phyloP scores from a whole-genome alignment of 2,329 filamentous ascomycete genomes.

The Monosporascus cannonballus region DNA sequence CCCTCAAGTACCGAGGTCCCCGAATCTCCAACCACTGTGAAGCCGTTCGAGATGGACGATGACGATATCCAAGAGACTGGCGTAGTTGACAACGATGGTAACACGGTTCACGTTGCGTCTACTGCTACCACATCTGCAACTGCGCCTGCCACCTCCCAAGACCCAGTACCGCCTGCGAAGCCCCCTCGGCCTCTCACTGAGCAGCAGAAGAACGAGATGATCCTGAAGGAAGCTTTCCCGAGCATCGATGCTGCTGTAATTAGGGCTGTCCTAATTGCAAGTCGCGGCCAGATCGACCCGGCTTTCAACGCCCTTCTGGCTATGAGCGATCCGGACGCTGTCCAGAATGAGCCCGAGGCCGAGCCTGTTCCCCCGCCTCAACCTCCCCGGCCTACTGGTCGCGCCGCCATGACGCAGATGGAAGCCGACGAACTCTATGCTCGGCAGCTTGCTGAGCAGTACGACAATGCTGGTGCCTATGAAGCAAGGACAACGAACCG shows the following conservation, averaged over 20 bases:
- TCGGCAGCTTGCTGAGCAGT: slow-evolving; percentile 88
- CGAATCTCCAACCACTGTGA: slow-evolving; percentile 61
- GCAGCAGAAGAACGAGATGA: slow-evolving; percentile 77
- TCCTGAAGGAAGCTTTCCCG: slow-evolving; percentile 90
- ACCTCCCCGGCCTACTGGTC: slow-evolving; percentile 67
- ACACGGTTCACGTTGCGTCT: slow-evolving; percentile 15
- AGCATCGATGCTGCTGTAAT: slow-evolving; percentile 73
- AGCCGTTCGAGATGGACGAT: slow-evolving; percentile 63
- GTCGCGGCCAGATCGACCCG: slow-evolving; percentile 79
- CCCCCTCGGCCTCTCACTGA: slow-evolving; percentile 79
- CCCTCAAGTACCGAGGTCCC: slow-evolving; percentile 34
- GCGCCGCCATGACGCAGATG: slow-evolving; percentile 67
- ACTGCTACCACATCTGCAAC: slow-evolving; percentile 25
- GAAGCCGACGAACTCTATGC: slow-evolving; percentile 90
- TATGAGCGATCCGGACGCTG: slow-evolving; percentile 77
- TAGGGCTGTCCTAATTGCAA: slow-evolving; percentile 82
- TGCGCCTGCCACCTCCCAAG: slow-evolving; percentile 28
- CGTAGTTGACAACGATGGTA: slow-evolving; percentile 37
- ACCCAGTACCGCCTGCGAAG: slow-evolving; percentile 61
- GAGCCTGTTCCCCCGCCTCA: slow-evolving; percentile 62
- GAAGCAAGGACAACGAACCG: slow-evolving; percentile 49
- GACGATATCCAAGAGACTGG: slow-evolving; percentile 61
- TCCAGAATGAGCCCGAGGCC: slow-evolving; percentile 44
- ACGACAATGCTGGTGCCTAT: slow-evolving; percentile 58
- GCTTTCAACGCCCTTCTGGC: slow-evolving; percentile 92